Base-by-base conservation (phyloP, 805 yeast species). In the Torulaspora delbrueckii region DNA sequence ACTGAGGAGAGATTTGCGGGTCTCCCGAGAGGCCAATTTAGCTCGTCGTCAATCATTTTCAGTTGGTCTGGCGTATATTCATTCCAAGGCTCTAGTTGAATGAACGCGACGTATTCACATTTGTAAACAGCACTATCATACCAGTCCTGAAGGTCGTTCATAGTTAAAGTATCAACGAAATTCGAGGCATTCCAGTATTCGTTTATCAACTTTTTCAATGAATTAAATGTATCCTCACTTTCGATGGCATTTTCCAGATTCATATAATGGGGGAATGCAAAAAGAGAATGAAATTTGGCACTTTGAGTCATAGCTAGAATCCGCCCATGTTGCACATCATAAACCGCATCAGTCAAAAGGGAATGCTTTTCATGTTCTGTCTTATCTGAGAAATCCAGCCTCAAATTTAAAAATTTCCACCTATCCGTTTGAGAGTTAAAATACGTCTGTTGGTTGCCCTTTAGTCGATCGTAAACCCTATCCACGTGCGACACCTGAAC, bases 21-120 rank as follows among this genome's bases (percentile, higher is more conserved):
- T 49, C 85, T 70, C 0, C 97, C 97, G n/a, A 76, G 59, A 1
- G 96, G 97, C 50, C 75, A 70, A 8, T 54, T 60, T 16, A 89
- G 66, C 62, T 90, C 98, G 30, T 78, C 74, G 54, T 90, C 96
- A 25, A 90, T 79, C 39, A 68, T 68, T 35, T 70, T 58, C 47
- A 88, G 59, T 50, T 88, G 81, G 7, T 72, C 70, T 14, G 54
- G 58, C 5, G 68, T 67, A 3, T 77, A 69, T 27, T 76, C 70
- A 9, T 72, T 70, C 12, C 88, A 79, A n/a, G 84, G 76, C 31
- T 77, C 77, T 14, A 86, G 62, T 57, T 88, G 95, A 40, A 87
- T 69, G 56, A 75, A 89, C 0, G 78, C 63, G 14, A 88, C 67
- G 51, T 73, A 81, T 61, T 90, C 98, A 65, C 98, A 90, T 49